These are phyloP conservation scores for Thalassiosira exigua DNA, from an alignment of 352 stramenopile species.

Conservation along the genomic window DNA sequence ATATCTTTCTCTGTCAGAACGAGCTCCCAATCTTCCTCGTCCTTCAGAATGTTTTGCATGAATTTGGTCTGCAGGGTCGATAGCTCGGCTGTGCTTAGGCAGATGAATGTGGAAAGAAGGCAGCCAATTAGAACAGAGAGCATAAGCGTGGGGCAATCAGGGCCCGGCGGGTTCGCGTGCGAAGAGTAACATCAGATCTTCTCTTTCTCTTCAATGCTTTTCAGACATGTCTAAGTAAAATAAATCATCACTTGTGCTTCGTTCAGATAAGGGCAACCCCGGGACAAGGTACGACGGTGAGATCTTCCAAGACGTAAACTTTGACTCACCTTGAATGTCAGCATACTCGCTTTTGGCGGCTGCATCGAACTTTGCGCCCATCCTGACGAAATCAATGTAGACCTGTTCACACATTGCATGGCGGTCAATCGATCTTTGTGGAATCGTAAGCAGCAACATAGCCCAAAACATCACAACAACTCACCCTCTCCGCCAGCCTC, in stretches of 20 bases:
- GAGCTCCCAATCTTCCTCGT: conserved; percentile 81
- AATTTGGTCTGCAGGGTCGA: conserved; percentile 76
- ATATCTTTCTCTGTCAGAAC: conserved; percentile 71
- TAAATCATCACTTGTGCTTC: conserved; percentile 18
- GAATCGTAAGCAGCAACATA: too few relatives aligned
- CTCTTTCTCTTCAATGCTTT: conserved; percentile 1
- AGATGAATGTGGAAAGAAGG: conserved; percentile 1
- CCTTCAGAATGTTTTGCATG: conserved; percentile 82
- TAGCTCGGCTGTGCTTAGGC: conserved; percentile 63
- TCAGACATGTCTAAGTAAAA: conserved; percentile 17
- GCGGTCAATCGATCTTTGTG: too few relatives aligned
- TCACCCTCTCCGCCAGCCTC: conserved; percentile 74
- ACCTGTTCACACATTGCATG: too few relatives aligned
- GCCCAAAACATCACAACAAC: too few relatives aligned
- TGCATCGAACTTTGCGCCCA: conserved; percentile 68
- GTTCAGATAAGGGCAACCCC: neutral
- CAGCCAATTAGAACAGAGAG: neutral
- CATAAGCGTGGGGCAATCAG: too few relatives aligned
- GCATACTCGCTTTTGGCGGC: conserved; percentile 66
- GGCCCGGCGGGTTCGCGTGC: too few relatives aligned
- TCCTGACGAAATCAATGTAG: conserved; percentile 73
- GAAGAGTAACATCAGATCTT: conserved; percentile 2
- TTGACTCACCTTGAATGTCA: conserved; percentile 55
- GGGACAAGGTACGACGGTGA: too few relatives aligned
- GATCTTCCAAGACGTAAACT: too few relatives aligned